Base-by-base conservation (phyloP, 345 rosid species). In the Combretum micranthum region DNA sequence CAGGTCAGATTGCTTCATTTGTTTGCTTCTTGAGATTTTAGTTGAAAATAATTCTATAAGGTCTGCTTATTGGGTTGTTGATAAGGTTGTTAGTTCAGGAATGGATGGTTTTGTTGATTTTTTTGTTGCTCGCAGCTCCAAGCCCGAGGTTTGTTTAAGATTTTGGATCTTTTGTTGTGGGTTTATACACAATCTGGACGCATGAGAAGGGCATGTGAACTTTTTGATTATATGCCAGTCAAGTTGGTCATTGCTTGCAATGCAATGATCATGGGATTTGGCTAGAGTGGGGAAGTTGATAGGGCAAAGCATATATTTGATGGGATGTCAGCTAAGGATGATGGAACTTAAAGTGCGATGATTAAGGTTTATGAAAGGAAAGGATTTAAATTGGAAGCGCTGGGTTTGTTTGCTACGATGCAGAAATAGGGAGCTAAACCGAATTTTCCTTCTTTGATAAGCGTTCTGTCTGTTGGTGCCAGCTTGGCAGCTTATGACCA, bases 311-410 rank as follows among this genome's bases (percentile, higher is more conserved):
- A 42, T 44, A 42, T 84, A 52, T 84, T 83, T 32, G 85, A 84
- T 74, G 25, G 18, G 53, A 79, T 81, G 88, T 46, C 57, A 48
- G 81, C 77, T 65, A 89, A 67, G 69, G 92, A 86, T 69, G 79
- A 73, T 18, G 79, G 69, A 20, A 73, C 91, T 44, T 82, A 89
- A 91, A 71, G 72, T 66, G 81, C 77, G 4, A 82, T 86, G 86
- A 84, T 89, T 22, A 84, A 86, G 74, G 75, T 77, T 60, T 79
- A 80, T 21, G 97, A 84, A 67, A 71, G 85, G 59, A 82, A 77
- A 55, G 92, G 90, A 50, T 73, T 76, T 57, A 84, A 82, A 67
- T 56, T 86, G 63, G 80, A 89, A 66, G 95, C 81, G 0, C 68
- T 89, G 68, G 73, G 71, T 57, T 62, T 86, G 73, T 86, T 86